phyloP scores from a whole-genome alignment of 768 basidiomycete species.

The Amanita thiersii region DNA sequence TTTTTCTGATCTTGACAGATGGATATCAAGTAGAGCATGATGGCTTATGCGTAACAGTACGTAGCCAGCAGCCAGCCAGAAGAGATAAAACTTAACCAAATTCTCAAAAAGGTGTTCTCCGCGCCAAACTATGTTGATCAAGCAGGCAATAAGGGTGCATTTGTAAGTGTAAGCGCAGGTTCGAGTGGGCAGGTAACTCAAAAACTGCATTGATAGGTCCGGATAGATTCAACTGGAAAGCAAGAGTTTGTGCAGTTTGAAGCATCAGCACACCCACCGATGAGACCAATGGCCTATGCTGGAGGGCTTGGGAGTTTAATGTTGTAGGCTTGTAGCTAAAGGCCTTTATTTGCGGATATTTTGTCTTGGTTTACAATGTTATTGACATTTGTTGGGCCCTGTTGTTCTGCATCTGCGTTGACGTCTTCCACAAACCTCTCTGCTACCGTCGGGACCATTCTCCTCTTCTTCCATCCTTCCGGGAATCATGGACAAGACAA shows the following conservation, averaged over 20 bases:
- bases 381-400: background rate
- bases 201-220: slow-evolving; percentile 48
- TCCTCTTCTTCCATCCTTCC: slow-evolving; percentile 3
- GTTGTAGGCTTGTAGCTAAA: slow-evolving; percentile 40
- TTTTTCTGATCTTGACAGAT: slow-evolving; percentile 30
- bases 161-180: slow-evolving; percentile 39
- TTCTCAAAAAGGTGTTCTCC: slow-evolving; percentile 63
- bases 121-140: slow-evolving; percentile 96
- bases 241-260: slow-evolving; percentile 76
- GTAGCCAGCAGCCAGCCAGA: slow-evolving; percentile 11
- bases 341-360: background rate
- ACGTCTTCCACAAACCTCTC: too few relatives aligned
- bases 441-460: too few relatives aligned
- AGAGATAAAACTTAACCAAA: too few relatives aligned
- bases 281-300: slow-evolving; percentile 91
- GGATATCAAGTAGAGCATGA: slow-evolving; percentile 95
- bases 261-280: slow-evolving; percentile 78
- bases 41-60: slow-evolving; percentile 87
- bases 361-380: background rate
- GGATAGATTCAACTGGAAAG: slow-evolving; percentile 71
- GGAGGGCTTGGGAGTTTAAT: slow-evolving; percentile 61
- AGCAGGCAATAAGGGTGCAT: slow-evolving; percentile 87
- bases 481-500: slow-evolving; percentile 55
- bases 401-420: too few relatives aligned
- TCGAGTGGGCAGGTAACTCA: background rate